Percentiles rank a stretch among this genome's conserved stretches.
These are phyloP conservation scores for Picea sitchensis DNA, from an alignment of 75 land plant genomes.

Conservation along the genomic window DNA sequence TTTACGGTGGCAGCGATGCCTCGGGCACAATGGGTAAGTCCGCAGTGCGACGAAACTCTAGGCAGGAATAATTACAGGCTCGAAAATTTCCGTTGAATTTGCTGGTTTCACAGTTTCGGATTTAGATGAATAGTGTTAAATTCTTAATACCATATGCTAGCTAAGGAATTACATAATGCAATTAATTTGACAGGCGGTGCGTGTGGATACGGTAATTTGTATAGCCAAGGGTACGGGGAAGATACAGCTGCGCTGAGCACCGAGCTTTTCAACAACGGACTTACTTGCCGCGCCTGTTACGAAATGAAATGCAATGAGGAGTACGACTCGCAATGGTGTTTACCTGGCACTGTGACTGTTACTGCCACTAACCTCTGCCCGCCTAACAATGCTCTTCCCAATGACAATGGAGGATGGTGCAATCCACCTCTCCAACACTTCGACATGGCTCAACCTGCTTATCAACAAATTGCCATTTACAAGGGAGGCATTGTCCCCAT, in stretches of 20 bases:
- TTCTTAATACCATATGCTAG: too few relatives aligned
- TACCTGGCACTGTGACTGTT: constrained; percentile 2
- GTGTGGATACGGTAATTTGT: constrained; percentile 18
- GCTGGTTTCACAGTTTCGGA: too few relatives aligned
- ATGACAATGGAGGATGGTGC: constrained; percentile 11
- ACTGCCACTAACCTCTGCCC: constrained; percentile 18
- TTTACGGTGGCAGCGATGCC: too few relatives aligned
- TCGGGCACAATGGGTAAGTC: too few relatives aligned
- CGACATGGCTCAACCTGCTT: constrained; percentile 14
- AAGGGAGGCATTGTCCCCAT: too few relatives aligned
- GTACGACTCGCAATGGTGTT: constrained; percentile 14
- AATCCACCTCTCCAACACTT: constrained; percentile 6
- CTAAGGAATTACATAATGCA: too few relatives aligned
- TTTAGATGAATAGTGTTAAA: too few relatives aligned
- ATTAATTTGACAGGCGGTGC: constrained; percentile 11
- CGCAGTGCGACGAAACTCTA: too few relatives aligned
- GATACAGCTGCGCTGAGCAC: constrained; percentile 16
- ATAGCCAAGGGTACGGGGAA: constrained; percentile 5
- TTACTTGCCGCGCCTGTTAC: constrained; percentile 15
- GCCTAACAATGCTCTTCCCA: constrained; percentile 8
- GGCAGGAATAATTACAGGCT: too few relatives aligned
- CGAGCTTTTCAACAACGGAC: constrained; percentile 10
- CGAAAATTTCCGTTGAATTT: too few relatives aligned
- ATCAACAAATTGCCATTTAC: not conserved
- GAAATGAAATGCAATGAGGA: constrained; percentile 9